Evolutionary conservation across 192 early-diverging fungal genomes (phyloP), one percentile per base, ranked within the genome.

Genomic region (Chytriomyces sp.): DNA sequence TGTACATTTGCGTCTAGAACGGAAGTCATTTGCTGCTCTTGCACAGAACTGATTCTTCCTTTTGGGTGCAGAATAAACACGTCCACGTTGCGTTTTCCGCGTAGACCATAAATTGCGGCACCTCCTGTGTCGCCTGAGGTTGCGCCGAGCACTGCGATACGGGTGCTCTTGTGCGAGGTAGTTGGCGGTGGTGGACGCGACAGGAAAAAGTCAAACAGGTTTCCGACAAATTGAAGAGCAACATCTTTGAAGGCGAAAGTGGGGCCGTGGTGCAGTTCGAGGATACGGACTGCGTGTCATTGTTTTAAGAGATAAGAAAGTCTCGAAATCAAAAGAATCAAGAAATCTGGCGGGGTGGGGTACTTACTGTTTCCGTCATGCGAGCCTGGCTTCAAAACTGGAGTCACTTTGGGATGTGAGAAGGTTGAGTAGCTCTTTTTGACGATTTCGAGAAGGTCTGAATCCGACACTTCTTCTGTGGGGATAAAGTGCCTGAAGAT

Each of bases 171-270:
- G 44, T 76, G 64, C 20, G 62, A 35, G 62, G 24, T 67, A 24
- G 10, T 53, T 7, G 63, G n/a, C 13, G 64, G 53, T 20, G 85
- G 85, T 44, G 10, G n/a, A 23, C 94, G 90, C 72, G 89, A 88
- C 50, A 99, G 90, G 83, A 99, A 97, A 86, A 93, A 99, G 86
- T 99, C 96, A 77, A 99, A 99, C 82, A 98, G 82, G 87, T 99
- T 98, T 44, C 97, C 97, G 43, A 97, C 84, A 76, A 96, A 93
- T 86, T 99, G 97, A 77, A 98, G 86, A 6, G 96, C 97, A 66
- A 98, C 96, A 77, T 99, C 97, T 84, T 99, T 99, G 88, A 99
- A 99, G 8, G 96, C 97, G 85, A 96, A 97, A 0, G 97, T 99
- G 9, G 97, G 96, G 5, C 97, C 97, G 74, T 97, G 95, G 91